phyloP scores from a whole-genome alignment of 768 basidiomycete genomes.

The Melanogaster broomeanus region DNA sequence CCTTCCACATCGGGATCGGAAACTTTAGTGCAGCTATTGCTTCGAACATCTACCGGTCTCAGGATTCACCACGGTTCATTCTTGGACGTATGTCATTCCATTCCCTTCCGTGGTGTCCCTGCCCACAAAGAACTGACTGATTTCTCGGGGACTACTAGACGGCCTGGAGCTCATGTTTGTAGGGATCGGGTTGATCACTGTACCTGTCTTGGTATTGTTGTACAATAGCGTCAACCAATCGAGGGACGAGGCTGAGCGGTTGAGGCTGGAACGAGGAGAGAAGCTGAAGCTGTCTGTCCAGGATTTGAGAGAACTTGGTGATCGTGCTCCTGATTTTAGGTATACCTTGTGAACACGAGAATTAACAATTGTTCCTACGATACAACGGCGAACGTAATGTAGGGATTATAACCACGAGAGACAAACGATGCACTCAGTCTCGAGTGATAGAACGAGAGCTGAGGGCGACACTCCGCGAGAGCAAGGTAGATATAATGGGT shows the following conservation, averaged over 20 bases:
- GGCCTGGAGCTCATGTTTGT: slow-evolving; percentile 69
- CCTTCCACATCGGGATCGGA: slow-evolving; percentile 51
- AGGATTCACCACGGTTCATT: slow-evolving; percentile 61
- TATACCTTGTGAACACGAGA: slow-evolving; percentile 43
- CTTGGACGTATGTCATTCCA: slow-evolving; percentile 54
- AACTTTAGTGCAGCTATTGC: slow-evolving; percentile 68
- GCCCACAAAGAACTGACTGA: not conserved
- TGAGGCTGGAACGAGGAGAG: slow-evolving; percentile 19
- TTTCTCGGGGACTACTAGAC: slow-evolving; percentile 36
- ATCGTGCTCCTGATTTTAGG: slow-evolving; percentile 63
- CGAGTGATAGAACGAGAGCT: no score
- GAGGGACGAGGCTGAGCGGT: slow-evolving; percentile 39
- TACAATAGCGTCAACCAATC: slow-evolving; percentile 59
- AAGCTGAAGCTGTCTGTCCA: slow-evolving; percentile 12
- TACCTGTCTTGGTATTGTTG: slow-evolving; percentile 48
- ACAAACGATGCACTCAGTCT: no score
- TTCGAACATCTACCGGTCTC: slow-evolving; percentile 58
- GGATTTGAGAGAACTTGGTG: slow-evolving; percentile 45
- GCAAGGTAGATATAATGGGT: no score
- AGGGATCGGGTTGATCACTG: slow-evolving; percentile 57
- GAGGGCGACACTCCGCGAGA: no score
- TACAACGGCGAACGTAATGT: no score
- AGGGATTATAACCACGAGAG: no score
- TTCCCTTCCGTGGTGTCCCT: not conserved
- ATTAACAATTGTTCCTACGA: no score